phyloP scores from a whole-genome alignment of 176 grass and related monocot genomes.

The Microstegium vimineum region DNA sequence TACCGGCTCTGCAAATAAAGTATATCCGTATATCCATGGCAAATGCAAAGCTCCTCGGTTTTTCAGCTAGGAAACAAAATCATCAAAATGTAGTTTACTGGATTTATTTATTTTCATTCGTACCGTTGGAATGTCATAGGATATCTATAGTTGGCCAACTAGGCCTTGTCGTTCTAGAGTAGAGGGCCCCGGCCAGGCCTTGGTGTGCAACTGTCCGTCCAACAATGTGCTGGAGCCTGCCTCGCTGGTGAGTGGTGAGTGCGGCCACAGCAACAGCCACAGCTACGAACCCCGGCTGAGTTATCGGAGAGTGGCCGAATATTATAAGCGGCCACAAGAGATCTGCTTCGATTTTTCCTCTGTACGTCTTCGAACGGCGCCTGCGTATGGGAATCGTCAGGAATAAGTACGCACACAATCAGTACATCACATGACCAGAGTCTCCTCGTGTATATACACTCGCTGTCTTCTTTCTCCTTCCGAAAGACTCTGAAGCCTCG shows the following conservation, averaged over 20 bases:
- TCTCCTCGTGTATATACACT: neutral
- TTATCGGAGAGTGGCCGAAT: neutral
- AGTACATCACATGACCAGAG: no score
- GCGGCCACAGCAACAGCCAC: neutral
- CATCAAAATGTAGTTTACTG: neutral
- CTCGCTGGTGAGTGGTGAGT: constrained; percentile 25
- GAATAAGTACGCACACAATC: neutral
- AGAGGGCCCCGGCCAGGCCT: neutral
- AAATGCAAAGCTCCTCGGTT: neutral
- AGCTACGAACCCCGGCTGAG: neutral
- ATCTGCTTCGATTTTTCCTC: neutral
- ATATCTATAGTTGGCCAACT: constrained; percentile 12
- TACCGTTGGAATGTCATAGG: neutral
- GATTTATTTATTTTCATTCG: neutral
- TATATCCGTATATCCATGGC: no score
- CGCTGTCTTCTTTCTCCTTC: neutral
- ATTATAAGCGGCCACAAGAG: neutral
- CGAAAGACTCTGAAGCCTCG: neutral
- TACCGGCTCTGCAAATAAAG: no score
- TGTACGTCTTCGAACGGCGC: neutral
- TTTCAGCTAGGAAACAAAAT: neutral
- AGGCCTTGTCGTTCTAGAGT: neutral
- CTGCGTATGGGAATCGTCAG: neutral
- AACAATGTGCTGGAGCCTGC: neutral
- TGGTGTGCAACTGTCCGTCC: constrained; percentile 19